phyloP scores from a whole-genome alignment of 306 rosid genomes.

The Hippophae rhamnoides region DNA sequence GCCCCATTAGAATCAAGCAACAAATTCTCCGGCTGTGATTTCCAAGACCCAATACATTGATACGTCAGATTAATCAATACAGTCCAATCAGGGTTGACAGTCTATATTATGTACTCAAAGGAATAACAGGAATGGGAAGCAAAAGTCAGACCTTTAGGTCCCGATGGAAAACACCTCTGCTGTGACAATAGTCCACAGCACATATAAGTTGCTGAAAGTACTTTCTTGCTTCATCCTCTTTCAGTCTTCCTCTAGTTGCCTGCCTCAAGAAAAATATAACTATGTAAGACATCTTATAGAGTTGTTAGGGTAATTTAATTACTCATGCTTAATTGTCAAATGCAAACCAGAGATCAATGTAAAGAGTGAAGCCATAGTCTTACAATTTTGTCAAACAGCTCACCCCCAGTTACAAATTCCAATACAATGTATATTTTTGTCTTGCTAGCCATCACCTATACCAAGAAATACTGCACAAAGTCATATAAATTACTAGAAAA shows the following conservation, averaged over 20 bases:
- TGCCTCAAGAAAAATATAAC: constrained; percentile 20
- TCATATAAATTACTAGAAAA: constrained; percentile 6
- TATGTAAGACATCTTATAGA: constrained; percentile 10
- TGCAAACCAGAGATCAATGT: constrained; percentile 3
- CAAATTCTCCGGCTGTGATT: too few relatives aligned
- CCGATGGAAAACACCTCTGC: constrained; percentile 91
- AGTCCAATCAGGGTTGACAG: too few relatives aligned
- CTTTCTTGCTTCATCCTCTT: constrained; percentile 91
- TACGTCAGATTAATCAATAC: too few relatives aligned
- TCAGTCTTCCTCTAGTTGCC: constrained; percentile 78
- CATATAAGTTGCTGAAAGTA: constrained; percentile 88
- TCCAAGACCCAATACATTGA: too few relatives aligned
- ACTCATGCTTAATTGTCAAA: background rate
- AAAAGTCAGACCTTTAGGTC: constrained; percentile 25
- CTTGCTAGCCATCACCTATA: constrained; percentile 95
- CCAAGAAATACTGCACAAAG: constrained; percentile 22
- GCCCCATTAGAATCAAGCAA: too few relatives aligned
- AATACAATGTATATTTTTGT: constrained; percentile 84
- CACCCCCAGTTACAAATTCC: constrained; percentile 94
- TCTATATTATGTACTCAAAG: too few relatives aligned
- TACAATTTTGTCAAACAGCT: constrained; percentile 87
- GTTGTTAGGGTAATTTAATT: background rate
- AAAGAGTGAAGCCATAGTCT: constrained; percentile 21
- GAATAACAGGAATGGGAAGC: too few relatives aligned
- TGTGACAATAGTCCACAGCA: constrained; percentile 95